Evolutionary conservation across 2,329 filamentous ascomycete genomes (phyloP).

Genomic region (Trichoderma hamatum): DNA sequence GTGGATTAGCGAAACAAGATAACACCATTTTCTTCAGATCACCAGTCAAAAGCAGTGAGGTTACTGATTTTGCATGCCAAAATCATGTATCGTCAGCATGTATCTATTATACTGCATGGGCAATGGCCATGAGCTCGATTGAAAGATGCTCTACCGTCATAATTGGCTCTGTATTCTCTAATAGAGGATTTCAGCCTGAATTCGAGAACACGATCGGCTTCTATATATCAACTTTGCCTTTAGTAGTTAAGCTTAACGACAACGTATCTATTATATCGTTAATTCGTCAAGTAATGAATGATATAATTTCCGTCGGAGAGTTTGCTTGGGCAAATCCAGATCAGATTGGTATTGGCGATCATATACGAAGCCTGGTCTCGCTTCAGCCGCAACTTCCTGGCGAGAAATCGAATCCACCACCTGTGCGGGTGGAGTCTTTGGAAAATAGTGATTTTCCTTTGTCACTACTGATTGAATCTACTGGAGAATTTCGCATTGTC

Average conservation of each 20-base stretch:
- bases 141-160: neutral
- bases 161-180: conserved; percentile 21
- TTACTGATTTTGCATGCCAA: neutral
- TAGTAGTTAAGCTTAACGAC: conserved; percentile 5
- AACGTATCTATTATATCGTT: neutral
- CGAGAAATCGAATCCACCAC: neutral
- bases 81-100: conserved; percentile 9
- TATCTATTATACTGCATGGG: conserved; percentile 24
- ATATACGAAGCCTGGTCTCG: conserved; percentile 3
- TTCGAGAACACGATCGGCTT: conserved; percentile 9
- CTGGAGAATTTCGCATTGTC: neutral
- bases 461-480: neutral
- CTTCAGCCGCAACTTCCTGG: conserved; percentile 13
- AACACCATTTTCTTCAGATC: neutral
- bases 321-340: conserved; percentile 23
- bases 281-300: conserved; percentile 3
- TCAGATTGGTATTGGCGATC: conserved; percentile 12
- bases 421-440: neutral
- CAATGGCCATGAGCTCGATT: conserved; percentile 20
- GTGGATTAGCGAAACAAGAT: neutral
- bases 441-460: neutral
- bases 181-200: conserved; percentile 11
- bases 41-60: neutral
- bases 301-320: conserved; percentile 9
- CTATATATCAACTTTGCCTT: conserved; percentile 22